Evolutionary conservation across 2,329 filamentous ascomycete genomes (phyloP), one percentile per base, ranked within the genome.

Genomic region (Verticillium nonalfalfae): DNA sequence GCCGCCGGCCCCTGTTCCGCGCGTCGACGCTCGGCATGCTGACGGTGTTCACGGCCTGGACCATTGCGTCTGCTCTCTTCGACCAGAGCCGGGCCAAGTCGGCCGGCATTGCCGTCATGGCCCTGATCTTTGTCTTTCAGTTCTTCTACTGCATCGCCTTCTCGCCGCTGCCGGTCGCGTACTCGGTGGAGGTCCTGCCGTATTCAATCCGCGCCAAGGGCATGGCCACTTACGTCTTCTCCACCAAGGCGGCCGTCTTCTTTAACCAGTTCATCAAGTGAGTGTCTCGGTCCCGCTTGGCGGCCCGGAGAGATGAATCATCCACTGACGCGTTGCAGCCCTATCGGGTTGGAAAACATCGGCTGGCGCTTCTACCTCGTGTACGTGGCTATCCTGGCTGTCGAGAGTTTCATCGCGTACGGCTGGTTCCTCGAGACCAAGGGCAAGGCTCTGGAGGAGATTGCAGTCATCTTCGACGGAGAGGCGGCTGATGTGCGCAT

Each of bases 331-430:
- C 9, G 9, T 13, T 7, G 38, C 26, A 58, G 57, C 45, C 84
- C 84, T 0, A 79, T 81, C 59, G 84, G 78, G 0, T 69, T 86
- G 0, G 76, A 75, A 0, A 68, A 76, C 2, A 78, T 85, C 33
- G 74, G 75, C 0, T 85, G 81, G 76, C 79, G 75, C 65, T 86
- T 81, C 64, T 86, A 85, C 71, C 81, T 86, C 63, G 75, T 86
- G 15, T 86, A 85, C 60, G 80, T 82, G 52, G 77, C 74, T 9
- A 74, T 77, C 0, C 60, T 80, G 2, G 72, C 75, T 0, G 77
- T 78, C 0, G 78, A 86, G 60, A 82, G 75, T 65, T 79, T 84
- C 56, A 68, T 82, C 58, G 69, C 68, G 1, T 74, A 70, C 18
- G 67, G 67, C 0, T 70, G 65, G 67, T 86, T 85, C 68, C 77